phyloP scores from a whole-genome alignment of 306 rosid species.

The Betula pendula region DNA sequence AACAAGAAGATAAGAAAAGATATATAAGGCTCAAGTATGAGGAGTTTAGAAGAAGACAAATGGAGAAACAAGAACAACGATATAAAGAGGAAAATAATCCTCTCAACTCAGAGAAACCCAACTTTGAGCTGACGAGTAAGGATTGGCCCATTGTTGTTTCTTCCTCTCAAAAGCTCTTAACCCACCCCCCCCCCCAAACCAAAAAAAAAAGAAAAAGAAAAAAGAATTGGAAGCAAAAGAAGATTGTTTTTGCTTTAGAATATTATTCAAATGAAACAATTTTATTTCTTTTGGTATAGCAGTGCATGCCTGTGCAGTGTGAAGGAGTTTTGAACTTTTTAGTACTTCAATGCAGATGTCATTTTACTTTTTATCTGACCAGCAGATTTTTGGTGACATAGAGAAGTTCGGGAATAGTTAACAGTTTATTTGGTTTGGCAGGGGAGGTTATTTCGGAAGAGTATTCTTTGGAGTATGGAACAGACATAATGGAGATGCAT shows the following conservation, averaged over 20 bases:
- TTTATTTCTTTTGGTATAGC: neutral
- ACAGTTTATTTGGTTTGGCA: conserved; percentile 37
- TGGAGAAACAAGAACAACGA: neutral
- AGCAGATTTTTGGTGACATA: neutral
- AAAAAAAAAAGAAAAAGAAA: neutral
- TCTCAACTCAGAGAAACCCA: neutral
- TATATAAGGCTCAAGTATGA: neutral
- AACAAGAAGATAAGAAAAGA: neutral
- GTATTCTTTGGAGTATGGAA: conserved; percentile 95
- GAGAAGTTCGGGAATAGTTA: conserved; percentile 3
- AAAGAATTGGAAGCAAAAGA: neutral
- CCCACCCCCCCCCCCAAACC: neutral
- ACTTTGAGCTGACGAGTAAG: no score
- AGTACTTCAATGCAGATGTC: neutral
- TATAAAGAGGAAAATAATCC: neutral
- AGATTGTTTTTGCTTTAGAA: neutral
- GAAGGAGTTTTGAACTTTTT: neutral
- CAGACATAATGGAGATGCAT: conserved; percentile 95
- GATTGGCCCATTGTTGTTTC: neutral
- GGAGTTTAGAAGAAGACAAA: neutral
- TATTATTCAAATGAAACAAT: neutral
- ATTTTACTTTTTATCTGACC: neutral
- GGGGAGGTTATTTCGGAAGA: conserved; percentile 97
- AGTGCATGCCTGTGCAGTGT: neutral
- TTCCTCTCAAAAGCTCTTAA: no score